Percentiles rank a stretch among this genome's conserved stretches.
Evolutionary conservation across 495 filamentous ascomycete species (phyloP).

Genomic region (Umbilicaria muhlenbergii): DNA sequence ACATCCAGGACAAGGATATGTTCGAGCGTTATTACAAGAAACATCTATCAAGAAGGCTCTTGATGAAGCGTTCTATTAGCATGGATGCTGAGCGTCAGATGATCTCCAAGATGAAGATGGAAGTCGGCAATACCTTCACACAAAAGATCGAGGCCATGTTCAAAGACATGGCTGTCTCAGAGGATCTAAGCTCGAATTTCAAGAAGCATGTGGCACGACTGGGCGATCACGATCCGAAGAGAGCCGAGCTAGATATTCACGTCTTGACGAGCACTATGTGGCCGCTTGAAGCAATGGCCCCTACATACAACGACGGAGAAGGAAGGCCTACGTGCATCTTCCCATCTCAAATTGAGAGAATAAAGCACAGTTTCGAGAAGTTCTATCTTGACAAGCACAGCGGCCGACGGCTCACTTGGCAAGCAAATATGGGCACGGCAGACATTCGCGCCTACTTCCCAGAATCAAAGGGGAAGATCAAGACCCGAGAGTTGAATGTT

Average conservation of each 20-base stretch:
- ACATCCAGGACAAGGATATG: conserved; percentile 81
- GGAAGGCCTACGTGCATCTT: conserved; percentile 42
- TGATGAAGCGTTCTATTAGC: conserved; percentile 75
- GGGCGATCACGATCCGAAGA: conserved; percentile 48
- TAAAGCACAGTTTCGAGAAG: conserved; percentile 76
- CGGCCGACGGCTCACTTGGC: conserved; percentile 80
- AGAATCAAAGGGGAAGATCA: conserved; percentile 53
- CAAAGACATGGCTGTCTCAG: conserved; percentile 84
- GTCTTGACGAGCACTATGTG: conserved; percentile 88
- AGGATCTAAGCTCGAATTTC: conserved; percentile 67
- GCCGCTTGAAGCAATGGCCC: conserved; percentile 74
- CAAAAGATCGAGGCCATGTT: conserved; percentile 94
- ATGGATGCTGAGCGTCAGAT: conserved; percentile 88
- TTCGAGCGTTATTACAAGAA: conserved; percentile 99
- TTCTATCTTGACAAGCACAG: conserved; percentile 82
- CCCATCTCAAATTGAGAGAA: conserved; percentile 55
- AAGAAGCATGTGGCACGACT: conserved; percentile 47
- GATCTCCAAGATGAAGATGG: conserved; percentile 90
- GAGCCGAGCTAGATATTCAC: conserved; percentile 64
- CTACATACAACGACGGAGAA: conserved; percentile 33
- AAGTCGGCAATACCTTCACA: conserved; percentile 89
- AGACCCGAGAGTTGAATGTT: conserved; percentile 74
- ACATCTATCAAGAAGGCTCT: conserved; percentile 70
- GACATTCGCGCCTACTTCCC: conserved; percentile 73
- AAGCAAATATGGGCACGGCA: conserved; percentile 63